Evolutionary conservation across 805 yeast species (phyloP).

Genomic region (Kazachstania taianensis): DNA sequence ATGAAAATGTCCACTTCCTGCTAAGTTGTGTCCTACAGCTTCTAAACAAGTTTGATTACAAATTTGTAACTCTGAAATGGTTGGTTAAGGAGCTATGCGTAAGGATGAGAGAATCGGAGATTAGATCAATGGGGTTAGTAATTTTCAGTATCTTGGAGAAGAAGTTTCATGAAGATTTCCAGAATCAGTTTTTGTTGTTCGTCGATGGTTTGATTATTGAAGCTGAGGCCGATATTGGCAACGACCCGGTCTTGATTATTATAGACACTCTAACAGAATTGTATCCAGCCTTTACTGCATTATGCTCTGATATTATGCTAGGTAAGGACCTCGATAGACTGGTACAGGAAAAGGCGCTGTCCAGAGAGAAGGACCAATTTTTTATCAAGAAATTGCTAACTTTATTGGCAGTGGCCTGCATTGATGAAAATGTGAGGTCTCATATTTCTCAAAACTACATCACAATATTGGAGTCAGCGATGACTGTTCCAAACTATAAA

Average conservation of each 20-base stretch:
- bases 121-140: conserved; percentile 16
- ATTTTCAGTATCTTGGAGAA: conserved; percentile 14
- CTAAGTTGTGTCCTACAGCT: conserved; percentile 20
- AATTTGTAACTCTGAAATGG: conserved; percentile 17
- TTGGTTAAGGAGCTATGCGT: conserved; percentile 19
- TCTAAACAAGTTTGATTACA: conserved; percentile 20
- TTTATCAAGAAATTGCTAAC: conserved; percentile 24
- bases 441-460: conserved; percentile 38
- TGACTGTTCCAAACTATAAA: conserved; percentile 21
- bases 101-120: conserved; percentile 13
- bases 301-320: conserved; percentile 24
- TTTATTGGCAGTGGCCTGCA: conserved; percentile 38
- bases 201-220: conserved; percentile 19
- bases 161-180: conserved; percentile 13
- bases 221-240: conserved; percentile 18
- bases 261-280: conserved; percentile 18
- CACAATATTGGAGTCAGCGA: conserved; percentile 31
- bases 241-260: conserved; percentile 15
- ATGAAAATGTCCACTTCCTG: conserved; percentile 12
- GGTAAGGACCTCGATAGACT: conserved; percentile 22
- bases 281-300: conserved; percentile 21
- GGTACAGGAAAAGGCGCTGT: conserved; percentile 14
- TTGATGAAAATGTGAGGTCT: conserved; percentile 41
- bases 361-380: conserved; percentile 10
- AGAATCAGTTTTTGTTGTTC: conserved; percentile 11